Percentiles rank a stretch among this genome's conserved stretches.
Evolutionary conservation across 352 stramenopile genomes (phyloP).

Genomic region (Pythium pyrilobum): DNA sequence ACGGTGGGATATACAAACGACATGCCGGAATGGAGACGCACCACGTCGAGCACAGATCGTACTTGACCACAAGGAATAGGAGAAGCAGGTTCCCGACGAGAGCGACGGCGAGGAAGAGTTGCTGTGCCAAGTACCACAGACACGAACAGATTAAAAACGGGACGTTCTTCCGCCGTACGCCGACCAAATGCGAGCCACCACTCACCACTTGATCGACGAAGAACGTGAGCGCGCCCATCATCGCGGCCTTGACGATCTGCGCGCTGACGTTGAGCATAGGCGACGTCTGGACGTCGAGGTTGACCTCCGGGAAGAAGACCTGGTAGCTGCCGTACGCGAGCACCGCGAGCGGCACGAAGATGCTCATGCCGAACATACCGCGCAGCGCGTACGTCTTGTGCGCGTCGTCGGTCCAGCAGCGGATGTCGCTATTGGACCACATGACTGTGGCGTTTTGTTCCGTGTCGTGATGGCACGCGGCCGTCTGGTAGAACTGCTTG

Average conservation of each 20-base stretch:
- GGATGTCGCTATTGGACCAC: conserved; percentile 23
- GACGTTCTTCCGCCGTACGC: no score
- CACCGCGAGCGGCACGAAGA: conserved; percentile 31
- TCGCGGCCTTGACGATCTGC: conserved; percentile 32
- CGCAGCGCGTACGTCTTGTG: conserved; percentile 23
- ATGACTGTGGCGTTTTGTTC: conserved; percentile 14
- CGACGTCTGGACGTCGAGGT: conserved; percentile 34
- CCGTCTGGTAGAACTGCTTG: conserved; percentile 31
- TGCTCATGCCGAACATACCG: conserved; percentile 34
- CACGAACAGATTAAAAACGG: neutral
- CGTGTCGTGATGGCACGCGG: conserved; percentile 15
- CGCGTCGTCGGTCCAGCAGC: conserved; percentile 18
- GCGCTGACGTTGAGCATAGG: conserved; percentile 29
- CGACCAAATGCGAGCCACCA: neutral
- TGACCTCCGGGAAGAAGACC: conserved; percentile 33
- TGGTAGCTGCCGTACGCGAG: conserved; percentile 35
- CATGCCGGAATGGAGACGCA: neutral
- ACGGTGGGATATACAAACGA: neutral
- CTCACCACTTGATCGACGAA: conserved; percentile 31
- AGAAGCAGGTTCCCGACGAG: conserved; percentile 27
- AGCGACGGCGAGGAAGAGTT: conserved; percentile 24
- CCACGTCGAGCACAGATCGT: conserved; percentile 31
- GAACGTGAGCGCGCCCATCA: conserved; percentile 33
- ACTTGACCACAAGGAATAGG: conserved; percentile 22
- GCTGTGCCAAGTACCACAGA: conserved; percentile 5